Evolutionary conservation across 1,284 basidiomycete genomes (phyloP).

Genomic region (Sparassis latifolia): DNA sequence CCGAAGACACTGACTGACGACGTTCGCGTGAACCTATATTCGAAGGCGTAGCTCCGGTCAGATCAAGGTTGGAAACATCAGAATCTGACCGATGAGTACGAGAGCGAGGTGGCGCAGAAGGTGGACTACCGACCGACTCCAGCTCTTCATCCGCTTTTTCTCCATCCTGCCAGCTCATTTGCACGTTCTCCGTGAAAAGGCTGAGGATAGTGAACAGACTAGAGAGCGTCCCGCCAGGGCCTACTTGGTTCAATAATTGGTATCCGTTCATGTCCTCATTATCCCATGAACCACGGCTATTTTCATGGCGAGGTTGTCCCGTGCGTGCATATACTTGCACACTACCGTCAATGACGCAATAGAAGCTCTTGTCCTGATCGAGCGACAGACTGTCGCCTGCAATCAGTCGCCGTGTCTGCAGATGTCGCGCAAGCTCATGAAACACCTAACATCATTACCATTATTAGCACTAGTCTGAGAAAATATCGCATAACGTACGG

Average conservation of each 20-base stretch:
- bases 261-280: constrained; percentile 89
- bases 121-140: constrained; percentile 18
- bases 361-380: constrained; percentile 90
- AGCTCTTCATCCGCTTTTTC: constrained; percentile 25
- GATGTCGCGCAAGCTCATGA: constrained; percentile 88
- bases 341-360: constrained; percentile 90
- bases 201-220: constrained; percentile 94
- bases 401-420: constrained; percentile 86
- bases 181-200: constrained; percentile 95
- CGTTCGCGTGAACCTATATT: constrained; percentile 24
- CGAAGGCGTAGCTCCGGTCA: constrained; percentile 26
- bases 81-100: constrained; percentile 38
- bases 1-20: constrained; percentile 52
- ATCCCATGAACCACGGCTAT: constrained; percentile 58
- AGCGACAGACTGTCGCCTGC: constrained; percentile 90
- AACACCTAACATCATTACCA: constrained; percentile 57
- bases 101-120: constrained; percentile 20
- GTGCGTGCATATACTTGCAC: constrained; percentile 81
- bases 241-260: constrained; percentile 90
- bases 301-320: constrained; percentile 37
- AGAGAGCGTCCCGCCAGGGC: constrained; percentile 90
- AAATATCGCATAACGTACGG: constrained; percentile 42
- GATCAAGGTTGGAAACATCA: constrained; percentile 57
- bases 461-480: neutral
- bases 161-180: constrained; percentile 84